phyloP scores from a whole-genome alignment of 148 eudicot genomes.

The Camellia japonica region DNA sequence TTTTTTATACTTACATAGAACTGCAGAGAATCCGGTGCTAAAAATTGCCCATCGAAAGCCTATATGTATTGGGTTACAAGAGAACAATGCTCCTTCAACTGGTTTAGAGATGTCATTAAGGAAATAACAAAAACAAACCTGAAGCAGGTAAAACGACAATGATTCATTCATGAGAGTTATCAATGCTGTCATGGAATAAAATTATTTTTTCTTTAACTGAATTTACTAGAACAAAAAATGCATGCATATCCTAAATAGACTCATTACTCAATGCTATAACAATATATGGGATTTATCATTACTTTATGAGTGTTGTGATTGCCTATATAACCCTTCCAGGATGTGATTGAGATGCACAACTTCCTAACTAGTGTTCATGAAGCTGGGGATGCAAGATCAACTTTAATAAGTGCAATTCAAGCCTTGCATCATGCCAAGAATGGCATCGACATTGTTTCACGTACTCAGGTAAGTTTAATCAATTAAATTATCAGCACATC shows the following conservation, averaged over 20 bases:
- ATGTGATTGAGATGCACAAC: slow-evolving; percentile 36
- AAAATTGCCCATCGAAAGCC: slow-evolving; percentile 26
- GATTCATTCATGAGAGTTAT: not conserved
- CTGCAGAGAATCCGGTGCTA: not conserved
- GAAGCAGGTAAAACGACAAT: slow-evolving; percentile 25
- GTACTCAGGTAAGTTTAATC: slow-evolving; percentile 25
- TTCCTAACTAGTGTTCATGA: slow-evolving; percentile 33
- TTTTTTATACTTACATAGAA: not conserved
- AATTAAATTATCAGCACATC: not conserved
- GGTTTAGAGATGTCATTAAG: slow-evolving; percentile 42
- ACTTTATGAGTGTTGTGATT: not conserved
- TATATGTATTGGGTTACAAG: slow-evolving; percentile 42
- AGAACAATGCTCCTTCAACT: slow-evolving; percentile 37
- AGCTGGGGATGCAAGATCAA: slow-evolving; percentile 40
- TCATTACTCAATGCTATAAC: not conserved
- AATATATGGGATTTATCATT: not conserved
- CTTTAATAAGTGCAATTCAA: slow-evolving; percentile 31
- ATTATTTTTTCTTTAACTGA: not conserved
- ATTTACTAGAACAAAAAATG: not conserved
- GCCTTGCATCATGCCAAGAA: slow-evolving; percentile 27
- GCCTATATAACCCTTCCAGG: slow-evolving; percentile 10
- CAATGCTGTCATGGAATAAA: not conserved
- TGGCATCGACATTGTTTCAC: slow-evolving; percentile 38
- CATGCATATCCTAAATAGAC: not conserved
- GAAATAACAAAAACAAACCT: slow-evolving; percentile 20